A percentile compares a stretch with the other conserved stretches of the same genome.
Evolutionary conservation across 371 early-diverging fungal species (phyloP).

Genomic region (Mucor plumbeus): DNA sequence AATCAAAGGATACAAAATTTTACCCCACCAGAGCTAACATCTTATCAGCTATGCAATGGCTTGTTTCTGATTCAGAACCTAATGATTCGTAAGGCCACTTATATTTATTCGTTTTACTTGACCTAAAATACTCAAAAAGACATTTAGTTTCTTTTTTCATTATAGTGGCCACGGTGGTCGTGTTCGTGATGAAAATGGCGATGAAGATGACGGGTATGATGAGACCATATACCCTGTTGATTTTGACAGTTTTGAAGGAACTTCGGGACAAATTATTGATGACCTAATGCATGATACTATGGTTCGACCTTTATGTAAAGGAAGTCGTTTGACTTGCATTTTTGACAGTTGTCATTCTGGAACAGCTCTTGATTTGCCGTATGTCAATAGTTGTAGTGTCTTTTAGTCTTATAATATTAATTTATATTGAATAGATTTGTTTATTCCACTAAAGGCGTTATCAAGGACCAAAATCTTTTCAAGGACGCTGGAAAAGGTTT

Average conservation of each 20-base stretch:
- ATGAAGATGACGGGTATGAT: constrained; percentile 84
- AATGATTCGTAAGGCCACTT: constrained; percentile 73
- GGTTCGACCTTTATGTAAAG: constrained; percentile 82
- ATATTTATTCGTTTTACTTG: background rate
- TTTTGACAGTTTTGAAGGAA: constrained; percentile 54
- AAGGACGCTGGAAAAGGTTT: constrained; percentile 54
- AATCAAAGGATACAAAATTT: constrained; percentile 56
- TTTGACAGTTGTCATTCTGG: constrained; percentile 90
- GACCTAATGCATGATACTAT: constrained; percentile 86
- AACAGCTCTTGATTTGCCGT: constrained; percentile 86
- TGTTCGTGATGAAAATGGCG: constrained; percentile 70
- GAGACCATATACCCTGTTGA: constrained; percentile 82
- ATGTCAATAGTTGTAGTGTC: background rate
- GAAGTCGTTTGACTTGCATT: constrained; percentile 83
- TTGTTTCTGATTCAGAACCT: constrained; percentile 78
- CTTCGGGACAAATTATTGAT: constrained; percentile 85
- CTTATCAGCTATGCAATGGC: constrained; percentile 82
- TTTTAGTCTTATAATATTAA: background rate
- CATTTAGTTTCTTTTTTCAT: constrained; percentile 77
- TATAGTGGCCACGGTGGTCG: constrained; percentile 92
- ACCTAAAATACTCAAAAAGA: background rate
- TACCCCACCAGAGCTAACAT: constrained; percentile 87
- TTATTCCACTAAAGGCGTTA: constrained; percentile 74
- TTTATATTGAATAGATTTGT: constrained; percentile 32
- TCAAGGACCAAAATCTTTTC: constrained; percentile 59